Evolutionary conservation across 176 grass and related monocot species (phyloP), one percentile per base, ranked within the genome.

Genomic region (Canna indica): DNA sequence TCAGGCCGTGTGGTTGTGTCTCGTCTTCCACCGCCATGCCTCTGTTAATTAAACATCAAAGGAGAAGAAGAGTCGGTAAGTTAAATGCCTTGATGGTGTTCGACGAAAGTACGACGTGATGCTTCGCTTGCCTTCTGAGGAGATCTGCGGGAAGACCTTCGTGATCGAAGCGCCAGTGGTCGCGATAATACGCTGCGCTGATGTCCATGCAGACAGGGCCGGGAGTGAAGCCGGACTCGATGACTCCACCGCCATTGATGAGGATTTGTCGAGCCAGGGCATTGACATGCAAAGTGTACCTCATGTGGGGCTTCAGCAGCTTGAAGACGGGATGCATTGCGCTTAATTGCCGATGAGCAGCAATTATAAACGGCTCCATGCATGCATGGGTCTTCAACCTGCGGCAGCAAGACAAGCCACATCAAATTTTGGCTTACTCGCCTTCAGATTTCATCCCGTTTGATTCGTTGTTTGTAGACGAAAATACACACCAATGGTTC

Each of bases 131-230:
- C 93, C 93, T 90, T 85, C 86, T 68, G 69, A 97, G 89, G 68
- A 97, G 86, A 59, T 97, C 89, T 71, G 84, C 82, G n/a, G 94
- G 93, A 78, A 97, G 88, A 41, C 84, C 82, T 62, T 97, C 93
- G 68, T 90, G 88, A 69, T 97, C 93, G 66, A 97, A 75, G 3
- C 93, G 84, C 88, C 88, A 97, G 42, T 85, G 32, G 15, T 85
- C 78, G 6, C 70, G 67, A 73, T 97, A 97, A 1, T 81, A 81
- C 3, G 79, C 87, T 1, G 84, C 63, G 42, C 94, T 97, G 76
- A 97, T 90, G 52, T 92, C 94, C 79, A 92, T 81, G 75, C 84
- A 85, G 73, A 80, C 89, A 5, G 60, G 65, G 22, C 94, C 86
- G 8, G 94, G 88, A 42, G 86, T 92, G 82, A 92, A 97, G 0